These are phyloP conservation scores for Populus euphratica DNA, from an alignment of 345 rosid genomes.

Conservation along the genomic window DNA sequence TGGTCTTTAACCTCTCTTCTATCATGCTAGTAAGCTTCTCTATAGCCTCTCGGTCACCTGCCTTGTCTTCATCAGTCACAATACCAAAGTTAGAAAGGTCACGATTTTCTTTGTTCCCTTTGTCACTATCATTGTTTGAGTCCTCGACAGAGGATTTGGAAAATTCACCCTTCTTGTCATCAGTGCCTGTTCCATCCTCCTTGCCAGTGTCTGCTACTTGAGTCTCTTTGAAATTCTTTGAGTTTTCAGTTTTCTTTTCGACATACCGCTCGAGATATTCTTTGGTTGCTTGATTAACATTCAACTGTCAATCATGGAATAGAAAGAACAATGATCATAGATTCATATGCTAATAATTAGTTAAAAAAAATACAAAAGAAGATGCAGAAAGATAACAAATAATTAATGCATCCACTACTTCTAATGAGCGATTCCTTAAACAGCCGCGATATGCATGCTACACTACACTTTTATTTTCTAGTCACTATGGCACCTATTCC, in stretches of 20 bases:
- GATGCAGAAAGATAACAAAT: neutral
- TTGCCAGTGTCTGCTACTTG: slow-evolving; percentile 41
- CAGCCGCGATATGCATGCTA: neutral
- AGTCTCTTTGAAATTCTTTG: slow-evolving; percentile 57
- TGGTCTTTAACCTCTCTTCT: slow-evolving; percentile 80
- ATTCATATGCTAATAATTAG: neutral
- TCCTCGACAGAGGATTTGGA: slow-evolving; percentile 34
- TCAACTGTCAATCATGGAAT: slow-evolving; percentile 45
- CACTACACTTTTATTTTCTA: neutral
- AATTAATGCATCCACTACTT: neutral
- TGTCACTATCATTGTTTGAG: slow-evolving; percentile 46
- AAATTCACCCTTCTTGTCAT: slow-evolving; percentile 43
- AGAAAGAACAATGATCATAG: neutral
- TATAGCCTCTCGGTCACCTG: slow-evolving; percentile 65
- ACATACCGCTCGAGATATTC: slow-evolving; percentile 79
- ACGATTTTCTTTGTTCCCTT: slow-evolving; percentile 48
- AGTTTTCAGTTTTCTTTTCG: slow-evolving; percentile 66
- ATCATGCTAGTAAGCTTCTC: slow-evolving; percentile 64
- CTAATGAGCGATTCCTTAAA: neutral
- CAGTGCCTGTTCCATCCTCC: slow-evolving; percentile 38
- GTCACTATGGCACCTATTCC: neutral
- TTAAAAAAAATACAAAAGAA: neutral
- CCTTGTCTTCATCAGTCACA: slow-evolving; percentile 78
- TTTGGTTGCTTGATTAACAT: slow-evolving; percentile 85
- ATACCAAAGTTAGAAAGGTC: slow-evolving; percentile 66